Conservation (phyloP, 2,329 filamentous ascomycete genomes). For the Diaporthe sp. region DNA sequence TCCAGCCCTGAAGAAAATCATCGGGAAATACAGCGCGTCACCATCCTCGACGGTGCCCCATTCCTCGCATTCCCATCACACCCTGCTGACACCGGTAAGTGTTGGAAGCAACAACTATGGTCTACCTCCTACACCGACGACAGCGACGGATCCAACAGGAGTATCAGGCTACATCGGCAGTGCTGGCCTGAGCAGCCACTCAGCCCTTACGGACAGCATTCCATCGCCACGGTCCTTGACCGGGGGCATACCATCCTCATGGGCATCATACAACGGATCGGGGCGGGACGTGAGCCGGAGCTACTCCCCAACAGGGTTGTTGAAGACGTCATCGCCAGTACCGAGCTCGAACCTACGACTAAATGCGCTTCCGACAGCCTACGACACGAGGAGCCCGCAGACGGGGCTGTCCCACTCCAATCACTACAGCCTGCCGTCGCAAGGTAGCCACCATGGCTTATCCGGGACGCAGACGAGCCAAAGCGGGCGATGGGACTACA, state of each 20-base stretch:
- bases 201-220: constrained; percentile 53
- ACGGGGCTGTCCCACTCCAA: constrained; percentile 29
- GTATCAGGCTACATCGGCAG: constrained; percentile 55
- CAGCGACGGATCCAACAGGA: constrained; percentile 52
- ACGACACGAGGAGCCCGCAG: constrained; percentile 39
- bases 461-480: constrained; percentile 34
- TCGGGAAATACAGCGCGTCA: constrained; percentile 87
- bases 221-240: constrained; percentile 39
- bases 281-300: constrained; percentile 38
- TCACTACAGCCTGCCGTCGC: constrained; percentile 37
- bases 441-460: constrained; percentile 38
- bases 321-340: constrained; percentile 40
- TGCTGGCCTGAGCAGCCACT: constrained; percentile 58
- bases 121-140: constrained; percentile 62
- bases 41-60: constrained; percentile 43
- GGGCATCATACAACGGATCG: constrained; percentile 29
- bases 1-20: constrained; percentile 95
- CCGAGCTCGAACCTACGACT: constrained; percentile 38
- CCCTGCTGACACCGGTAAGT: constrained; percentile 57
- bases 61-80: constrained; percentile 44
- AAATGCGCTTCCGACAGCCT: constrained; percentile 37
- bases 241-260: constrained; percentile 40
- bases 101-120: constrained; percentile 56
- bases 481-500: constrained; percentile 41
- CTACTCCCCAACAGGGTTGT: constrained; percentile 36